phyloP scores from a whole-genome alignment of 352 stramenopile genomes.

The Sclerospora graminicola region DNA sequence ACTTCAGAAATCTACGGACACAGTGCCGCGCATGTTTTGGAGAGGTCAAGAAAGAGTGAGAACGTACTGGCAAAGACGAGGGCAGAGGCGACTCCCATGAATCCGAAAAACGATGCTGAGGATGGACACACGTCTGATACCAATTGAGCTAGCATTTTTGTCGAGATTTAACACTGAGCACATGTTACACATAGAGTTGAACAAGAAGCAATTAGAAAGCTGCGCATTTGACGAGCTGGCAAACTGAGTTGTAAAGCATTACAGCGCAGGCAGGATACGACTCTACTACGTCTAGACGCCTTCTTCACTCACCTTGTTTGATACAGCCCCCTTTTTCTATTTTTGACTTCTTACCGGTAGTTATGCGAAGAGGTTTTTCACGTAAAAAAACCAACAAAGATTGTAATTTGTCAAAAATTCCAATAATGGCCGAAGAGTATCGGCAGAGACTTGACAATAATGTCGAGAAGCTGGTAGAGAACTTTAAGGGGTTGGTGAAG shows the following conservation, averaged over 20 bases:
- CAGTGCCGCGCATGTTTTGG: background rate
- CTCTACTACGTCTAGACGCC: too few species aligned
- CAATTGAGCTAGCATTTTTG: constrained; percentile 31
- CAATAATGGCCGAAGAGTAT: constrained; percentile 72
- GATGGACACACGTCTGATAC: constrained; percentile 94
- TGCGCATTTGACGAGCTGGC: too few species aligned
- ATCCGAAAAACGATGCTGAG: constrained; percentile 99
- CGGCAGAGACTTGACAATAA: constrained; percentile 81
- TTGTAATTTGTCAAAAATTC: background rate
- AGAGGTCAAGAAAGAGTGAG: background rate
- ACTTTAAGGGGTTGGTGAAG: constrained; percentile 79
- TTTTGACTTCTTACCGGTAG: too few species aligned
- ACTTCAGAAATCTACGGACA: background rate
- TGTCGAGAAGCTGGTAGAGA: constrained; percentile 83
- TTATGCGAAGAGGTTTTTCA: too few species aligned
- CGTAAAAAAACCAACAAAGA: too few species aligned
- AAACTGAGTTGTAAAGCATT: too few species aligned
- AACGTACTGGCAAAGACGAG: constrained; percentile 64
- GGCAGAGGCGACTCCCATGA: constrained; percentile 95
- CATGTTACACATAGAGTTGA: too few species aligned
- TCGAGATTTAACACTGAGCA: background rate
- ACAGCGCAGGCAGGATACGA: too few species aligned
- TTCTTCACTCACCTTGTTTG: too few species aligned
- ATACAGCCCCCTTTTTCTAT: too few species aligned
- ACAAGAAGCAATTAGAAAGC: too few species aligned